Evolutionary conservation across 352 stramenopile genomes (phyloP), one percentile per base, ranked within the genome.

Genomic region (Globisporangium sylvaticum): DNA sequence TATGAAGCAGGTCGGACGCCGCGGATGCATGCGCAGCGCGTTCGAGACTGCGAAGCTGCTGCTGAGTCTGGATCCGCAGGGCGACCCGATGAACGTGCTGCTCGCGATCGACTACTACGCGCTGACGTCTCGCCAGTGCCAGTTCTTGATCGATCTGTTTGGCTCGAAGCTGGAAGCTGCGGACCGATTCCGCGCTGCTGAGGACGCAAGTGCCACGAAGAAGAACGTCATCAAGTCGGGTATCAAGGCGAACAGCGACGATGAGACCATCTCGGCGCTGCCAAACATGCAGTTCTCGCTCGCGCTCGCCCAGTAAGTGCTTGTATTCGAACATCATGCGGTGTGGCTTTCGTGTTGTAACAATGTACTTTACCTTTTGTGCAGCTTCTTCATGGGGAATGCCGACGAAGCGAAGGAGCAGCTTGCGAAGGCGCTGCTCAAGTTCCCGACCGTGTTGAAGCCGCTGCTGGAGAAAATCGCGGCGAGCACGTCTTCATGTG

Each of bases 71-170:
- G 87, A 95, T 58, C 87, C 87, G 8, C 75, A 84, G 42, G 87
- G 87, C 29, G 87, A 95, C 57, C 87, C 87, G 34, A 91, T 95
- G 81, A 82, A 86, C 48, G 83, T 91, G 54, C 69, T 95, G 57
- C 74, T 94, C 9, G 83, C 83, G 14, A 81, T 95, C 61, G 87
- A 95, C 70, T 95, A 95, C 65, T 95, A 95, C 53, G 85, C 87
- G 2, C 53, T 94, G 63, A 86, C 87, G 18, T 88, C 87, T 55
- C 75, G 86, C 39, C 85, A 95, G 66, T 92, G 83, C 56, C 76
- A 93, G 68, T 95, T 94, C 62, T 54, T 95, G 6, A 66, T 94
- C 44, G 84, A 90, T 62, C 64, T 95, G 37, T 71, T 70, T 58
- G 67, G 71, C 14, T 83, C 84, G 1, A 89, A 91, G 63, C 78